Evolutionary conservation across 306 rosid species (phyloP).

Genomic region (Trifolium subterraneum): DNA sequence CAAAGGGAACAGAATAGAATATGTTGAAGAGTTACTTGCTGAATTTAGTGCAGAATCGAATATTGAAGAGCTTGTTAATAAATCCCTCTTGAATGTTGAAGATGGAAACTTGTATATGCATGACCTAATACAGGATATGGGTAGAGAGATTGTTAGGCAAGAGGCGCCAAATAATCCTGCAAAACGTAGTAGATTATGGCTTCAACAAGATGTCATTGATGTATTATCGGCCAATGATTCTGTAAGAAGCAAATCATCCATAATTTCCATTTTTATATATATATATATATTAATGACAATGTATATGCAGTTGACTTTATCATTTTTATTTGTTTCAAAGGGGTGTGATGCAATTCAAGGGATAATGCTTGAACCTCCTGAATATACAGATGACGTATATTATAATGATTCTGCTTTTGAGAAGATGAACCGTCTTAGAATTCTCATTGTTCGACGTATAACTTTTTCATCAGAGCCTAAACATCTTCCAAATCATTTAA

Average conservation of each 20-base stretch:
- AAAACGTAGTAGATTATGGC: constrained; percentile 35
- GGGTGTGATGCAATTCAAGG: constrained; percentile 25
- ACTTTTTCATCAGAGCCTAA: not conserved
- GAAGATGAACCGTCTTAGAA: constrained; percentile 31
- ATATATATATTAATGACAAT: too few species aligned
- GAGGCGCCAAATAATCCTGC: constrained; percentile 10
- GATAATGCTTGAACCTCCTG: constrained; percentile 27
- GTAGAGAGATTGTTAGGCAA: constrained; percentile 22
- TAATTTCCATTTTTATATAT: too few species aligned
- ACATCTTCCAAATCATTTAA: constrained; percentile 33
- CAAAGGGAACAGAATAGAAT: constrained; percentile 11
- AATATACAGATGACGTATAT: not conserved
- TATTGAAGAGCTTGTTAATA: not conserved
- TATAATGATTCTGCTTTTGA: constrained; percentile 1
- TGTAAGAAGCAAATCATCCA: constrained; percentile 8
- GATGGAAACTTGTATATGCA: not conserved
- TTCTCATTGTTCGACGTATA: constrained; percentile 25
- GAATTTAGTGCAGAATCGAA: not conserved
- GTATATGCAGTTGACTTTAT: not conserved
- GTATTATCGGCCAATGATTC: not conserved
- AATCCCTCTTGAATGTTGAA: not conserved
- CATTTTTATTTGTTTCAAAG: constrained; percentile 2
- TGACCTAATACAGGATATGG: constrained; percentile 16
- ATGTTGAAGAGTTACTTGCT: not conserved
- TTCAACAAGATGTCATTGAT: not conserved